Evolutionary conservation across 2,329 filamentous ascomycete genomes (phyloP).

Genomic region (Sporothrix pallida): DNA sequence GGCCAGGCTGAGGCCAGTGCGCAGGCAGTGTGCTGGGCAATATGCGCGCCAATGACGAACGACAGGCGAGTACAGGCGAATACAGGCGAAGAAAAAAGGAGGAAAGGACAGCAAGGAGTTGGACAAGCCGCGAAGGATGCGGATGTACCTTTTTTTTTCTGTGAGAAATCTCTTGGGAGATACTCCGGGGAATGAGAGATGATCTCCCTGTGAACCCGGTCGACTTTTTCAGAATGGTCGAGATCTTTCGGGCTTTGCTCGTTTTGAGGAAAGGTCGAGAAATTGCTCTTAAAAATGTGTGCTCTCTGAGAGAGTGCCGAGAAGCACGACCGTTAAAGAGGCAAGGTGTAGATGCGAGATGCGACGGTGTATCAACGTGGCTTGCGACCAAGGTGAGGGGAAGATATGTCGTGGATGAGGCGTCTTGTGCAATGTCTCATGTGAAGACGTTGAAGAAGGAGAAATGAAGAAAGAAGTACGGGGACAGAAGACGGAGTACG

Average conservation of each 20-base stretch:
- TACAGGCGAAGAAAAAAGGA: too few relatives aligned
- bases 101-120: too few relatives aligned
- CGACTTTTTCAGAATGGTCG: neutral
- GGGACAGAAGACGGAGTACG: neutral
- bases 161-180: neutral
- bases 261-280: neutral
- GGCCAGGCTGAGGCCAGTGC: too few relatives aligned
- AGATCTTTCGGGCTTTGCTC: neutral
- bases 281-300: too few relatives aligned
- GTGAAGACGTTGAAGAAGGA: neutral
- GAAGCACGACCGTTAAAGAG: neutral
- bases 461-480: neutral
- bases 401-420: neutral
- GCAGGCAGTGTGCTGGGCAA: neutral
- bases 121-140: neutral
- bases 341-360: neutral
- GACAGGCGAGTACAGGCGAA: neutral
- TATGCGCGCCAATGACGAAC: conserved; percentile 7
- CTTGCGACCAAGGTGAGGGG: neutral
- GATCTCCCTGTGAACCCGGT: neutral
- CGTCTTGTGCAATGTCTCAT: neutral
- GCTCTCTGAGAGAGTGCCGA: neutral
- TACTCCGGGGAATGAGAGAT: neutral
- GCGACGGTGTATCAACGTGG: too few relatives aligned
- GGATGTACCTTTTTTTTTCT: neutral